Evolutionary conservation across 345 rosid genomes (phyloP), one percentile per base, ranked within the genome.

Genomic region (Hibiscus mutabilis): DNA sequence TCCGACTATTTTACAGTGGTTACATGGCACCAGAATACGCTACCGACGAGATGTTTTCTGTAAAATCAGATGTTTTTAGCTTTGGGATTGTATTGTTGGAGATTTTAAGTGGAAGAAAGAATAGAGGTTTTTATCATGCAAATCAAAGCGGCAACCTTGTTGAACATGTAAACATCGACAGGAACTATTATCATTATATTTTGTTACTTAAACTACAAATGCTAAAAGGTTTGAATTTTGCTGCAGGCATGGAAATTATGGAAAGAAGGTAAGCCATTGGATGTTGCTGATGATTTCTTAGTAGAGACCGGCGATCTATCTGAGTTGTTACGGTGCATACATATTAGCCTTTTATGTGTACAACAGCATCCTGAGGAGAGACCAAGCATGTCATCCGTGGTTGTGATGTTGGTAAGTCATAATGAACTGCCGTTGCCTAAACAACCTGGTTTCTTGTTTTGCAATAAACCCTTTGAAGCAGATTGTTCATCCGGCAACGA

Each of bases 311-410:
- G 62, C 25, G 51, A 77, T 16, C 10, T 53, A 5, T 21, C 74
- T 2, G 76, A 79, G 60, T 69, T 78, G 1, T 16, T 81, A 46
- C 72, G 85, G 47, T 81, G 81, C 77, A 74, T 84, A 40, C 85
- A 82, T 5, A 70, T 84, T 10, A 87, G 79, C 25, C 83, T 86
- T 4, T 73, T 86, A 44, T 84, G 89, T 49, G 81, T 84, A 11
- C 82, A 86, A 29, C 79, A 76, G 14, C 42, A 73, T 6, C 81
- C 87, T 9, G 86, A 81, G 40, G 79, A 81, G 4, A 84, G 88
- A 27, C 90, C 88, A 29, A 77, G 53, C 56, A 84, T 86, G 87
- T 64, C 83, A 56, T 69, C 82, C 14, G 87, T 76, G 33, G 75
- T 81, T 25, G 25, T 79, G 31, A 84, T 84, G 86, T 76, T 86